A percentile compares a stretch with the other conserved stretches of the same genome.
These are phyloP conservation scores for Ceratocystis huliohia DNA, from an alignment of 2,329 filamentous ascomycete genomes.

Conservation along the genomic window DNA sequence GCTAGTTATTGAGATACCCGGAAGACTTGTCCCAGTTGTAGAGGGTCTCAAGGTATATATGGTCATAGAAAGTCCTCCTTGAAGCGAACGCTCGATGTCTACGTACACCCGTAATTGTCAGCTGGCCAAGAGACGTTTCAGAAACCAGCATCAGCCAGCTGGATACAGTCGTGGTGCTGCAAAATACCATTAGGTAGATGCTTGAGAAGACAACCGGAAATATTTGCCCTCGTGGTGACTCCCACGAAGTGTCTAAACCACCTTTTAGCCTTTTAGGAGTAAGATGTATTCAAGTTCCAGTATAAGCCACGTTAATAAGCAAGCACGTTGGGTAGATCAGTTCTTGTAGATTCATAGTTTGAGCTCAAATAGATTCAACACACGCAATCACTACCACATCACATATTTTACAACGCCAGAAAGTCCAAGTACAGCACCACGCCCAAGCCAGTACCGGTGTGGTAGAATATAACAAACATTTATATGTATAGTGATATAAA, in stretches of 20 bases:
- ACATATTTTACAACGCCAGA: neutral
- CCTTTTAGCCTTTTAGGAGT: too few species aligned
- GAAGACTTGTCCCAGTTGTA: too few species aligned
- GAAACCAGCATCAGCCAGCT: neutral
- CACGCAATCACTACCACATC: neutral
- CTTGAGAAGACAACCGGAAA: neutral
- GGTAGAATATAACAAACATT: neutral
- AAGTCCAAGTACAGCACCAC: neutral
- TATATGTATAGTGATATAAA: constrained; percentile 8
- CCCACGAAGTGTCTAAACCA: neutral
- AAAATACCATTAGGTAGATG: neutral
- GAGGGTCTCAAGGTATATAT: too few species aligned
- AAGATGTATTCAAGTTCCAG: too few species aligned
- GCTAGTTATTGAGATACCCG: too few species aligned
- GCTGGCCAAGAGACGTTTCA: too few species aligned
- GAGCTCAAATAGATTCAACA: neutral
- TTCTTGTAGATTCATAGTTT: too few species aligned
- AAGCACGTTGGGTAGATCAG: too few species aligned
- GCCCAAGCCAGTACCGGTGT: neutral
- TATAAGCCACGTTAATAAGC: too few species aligned
- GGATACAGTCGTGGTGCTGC: neutral
- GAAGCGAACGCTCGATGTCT: too few species aligned
- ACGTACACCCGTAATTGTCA: too few species aligned
- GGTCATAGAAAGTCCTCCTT: too few species aligned
- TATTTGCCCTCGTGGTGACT: neutral